Evolutionary conservation across 352 stramenopile genomes (phyloP), one percentile per base, ranked within the genome.

Genomic region (Plasmopara halstedii): DNA sequence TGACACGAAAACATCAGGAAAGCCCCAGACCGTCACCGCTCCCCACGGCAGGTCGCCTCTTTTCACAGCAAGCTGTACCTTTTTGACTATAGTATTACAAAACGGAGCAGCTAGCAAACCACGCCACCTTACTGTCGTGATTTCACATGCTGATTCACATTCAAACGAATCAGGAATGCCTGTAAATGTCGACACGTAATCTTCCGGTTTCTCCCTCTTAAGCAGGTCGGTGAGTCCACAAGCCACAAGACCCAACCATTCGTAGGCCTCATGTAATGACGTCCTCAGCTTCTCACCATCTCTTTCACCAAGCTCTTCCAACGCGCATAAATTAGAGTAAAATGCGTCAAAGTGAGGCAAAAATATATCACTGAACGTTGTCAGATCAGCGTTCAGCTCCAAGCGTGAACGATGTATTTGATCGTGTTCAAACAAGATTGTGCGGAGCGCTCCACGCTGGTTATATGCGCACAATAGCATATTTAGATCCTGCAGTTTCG

Each of bases 401-500:
- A 86, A 32, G 2, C 81, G 81, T 35, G 51, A 67, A 19, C 81
- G 76, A 46, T 70, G 60, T 26, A 85, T 54, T 19, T 68, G 58
- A 50, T 83, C 64, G 39, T 89, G 73, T 22, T 58, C 74, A 39
- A 93, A 88, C 51, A 80, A 60, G 31, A 90, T 70, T 11, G 78
- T 90, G 31, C 74, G 70, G 21, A 62, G 46, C 2, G 61, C 56
- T 0, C 81, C 81, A n/a, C 72, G 64, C 15, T 76, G 61, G 29
- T 84, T 90, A 46, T 73, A 83, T 18, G 81, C 78, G 33, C 67
- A 83, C 26, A 93, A n/a, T 13, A 90, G 46, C 73, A 93, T 88
- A 41, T 79, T 67, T 6, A 88, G 35, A 19, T 73, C 58, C 20
- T 67, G 45, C 21, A 92, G 62, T 35, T 71, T 78, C 27, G 53